Evolutionary conservation across 768 basidiomycete genomes (phyloP).

Genomic region (Inosperma sp.): DNA sequence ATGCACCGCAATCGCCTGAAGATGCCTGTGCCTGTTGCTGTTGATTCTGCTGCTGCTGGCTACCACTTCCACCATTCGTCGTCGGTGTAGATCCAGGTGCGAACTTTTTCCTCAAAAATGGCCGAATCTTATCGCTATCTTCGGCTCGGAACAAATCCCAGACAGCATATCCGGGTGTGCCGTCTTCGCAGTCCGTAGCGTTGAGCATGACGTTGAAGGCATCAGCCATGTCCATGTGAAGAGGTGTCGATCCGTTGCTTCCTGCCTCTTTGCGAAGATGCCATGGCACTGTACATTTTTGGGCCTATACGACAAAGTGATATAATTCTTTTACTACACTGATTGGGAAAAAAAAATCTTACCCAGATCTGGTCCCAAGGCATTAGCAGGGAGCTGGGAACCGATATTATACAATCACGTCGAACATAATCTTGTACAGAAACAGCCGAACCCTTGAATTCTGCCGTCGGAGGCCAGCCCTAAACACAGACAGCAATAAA

Average conservation of each 20-base stretch:
- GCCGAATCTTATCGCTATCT: conserved; percentile 73
- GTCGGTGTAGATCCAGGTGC: conserved; percentile 12
- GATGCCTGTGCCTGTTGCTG: conserved; percentile 10
- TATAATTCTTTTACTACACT: not conserved
- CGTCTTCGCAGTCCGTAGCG: conserved; percentile 51
- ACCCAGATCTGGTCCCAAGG: conserved; percentile 78
- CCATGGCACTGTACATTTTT: conserved; percentile 93
- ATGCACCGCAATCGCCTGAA: conserved; percentile 40
- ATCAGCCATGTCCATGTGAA: conserved; percentile 95
- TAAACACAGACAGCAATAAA: too few species aligned
- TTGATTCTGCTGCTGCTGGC: not conserved
- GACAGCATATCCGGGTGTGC: conserved; percentile 73
- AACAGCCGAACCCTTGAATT: conserved; percentile 76
- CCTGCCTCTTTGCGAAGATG: conserved; percentile 59
- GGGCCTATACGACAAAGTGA: conserved; percentile 52
- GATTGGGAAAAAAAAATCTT: conserved; percentile 9
- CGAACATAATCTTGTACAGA: conserved; percentile 90
- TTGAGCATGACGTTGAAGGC: conserved; percentile 90
- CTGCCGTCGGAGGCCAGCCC: conserved; percentile 91
- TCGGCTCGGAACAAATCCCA: conserved; percentile 89
- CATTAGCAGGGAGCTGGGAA: conserved; percentile 81
- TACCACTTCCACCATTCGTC: not conserved
- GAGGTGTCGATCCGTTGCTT: conserved; percentile 77
- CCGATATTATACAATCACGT: conserved; percentile 82
- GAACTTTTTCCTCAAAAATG: conserved; percentile 66